These are phyloP conservation scores for Botrytis hyacinthi DNA, from an alignment of 2,329 filamentous ascomycete genomes.

Conservation along the genomic window DNA sequence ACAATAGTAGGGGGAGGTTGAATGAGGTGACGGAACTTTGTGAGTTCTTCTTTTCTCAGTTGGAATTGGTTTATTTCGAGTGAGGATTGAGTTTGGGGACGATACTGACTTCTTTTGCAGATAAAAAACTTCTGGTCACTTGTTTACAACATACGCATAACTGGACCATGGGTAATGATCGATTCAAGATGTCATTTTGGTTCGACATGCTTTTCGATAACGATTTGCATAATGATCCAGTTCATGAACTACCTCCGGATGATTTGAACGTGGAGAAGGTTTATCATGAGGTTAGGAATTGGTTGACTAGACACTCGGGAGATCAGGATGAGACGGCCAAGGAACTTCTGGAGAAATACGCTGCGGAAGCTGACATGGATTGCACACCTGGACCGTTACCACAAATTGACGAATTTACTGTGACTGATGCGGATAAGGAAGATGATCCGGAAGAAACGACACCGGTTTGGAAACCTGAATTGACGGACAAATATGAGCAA, in stretches of 20 bases:
- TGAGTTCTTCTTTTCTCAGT: constrained; percentile 39
- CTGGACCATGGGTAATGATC: constrained; percentile 66
- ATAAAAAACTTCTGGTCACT: constrained; percentile 65
- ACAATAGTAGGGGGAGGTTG: constrained; percentile 54
- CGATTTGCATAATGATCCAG: constrained; percentile 50
- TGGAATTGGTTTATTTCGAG: not conserved
- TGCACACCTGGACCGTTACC: constrained; percentile 39
- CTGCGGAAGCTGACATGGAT: constrained; percentile 36
- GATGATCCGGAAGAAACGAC: constrained; percentile 31
- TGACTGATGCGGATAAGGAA: constrained; percentile 18
- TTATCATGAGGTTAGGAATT: constrained; percentile 60
- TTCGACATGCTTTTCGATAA: constrained; percentile 63
- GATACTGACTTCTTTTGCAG: constrained; percentile 39
- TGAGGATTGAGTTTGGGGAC: not conserved
- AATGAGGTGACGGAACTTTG: constrained; percentile 64
- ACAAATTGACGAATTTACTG: constrained; percentile 5
- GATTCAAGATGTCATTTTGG: constrained; percentile 71
- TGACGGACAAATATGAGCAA: constrained; percentile 57
- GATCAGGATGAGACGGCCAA: constrained; percentile 56
- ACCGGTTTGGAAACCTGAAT: constrained; percentile 42
- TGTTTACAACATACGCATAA: constrained; percentile 66
- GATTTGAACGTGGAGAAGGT: constrained; percentile 56
- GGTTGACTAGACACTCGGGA: constrained; percentile 57
- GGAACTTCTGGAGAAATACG: constrained; percentile 55
- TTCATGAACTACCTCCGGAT: constrained; percentile 48